Conservation (phyloP, 495 filamentous ascomycete species). For the Penicillium odoratum region DNA sequence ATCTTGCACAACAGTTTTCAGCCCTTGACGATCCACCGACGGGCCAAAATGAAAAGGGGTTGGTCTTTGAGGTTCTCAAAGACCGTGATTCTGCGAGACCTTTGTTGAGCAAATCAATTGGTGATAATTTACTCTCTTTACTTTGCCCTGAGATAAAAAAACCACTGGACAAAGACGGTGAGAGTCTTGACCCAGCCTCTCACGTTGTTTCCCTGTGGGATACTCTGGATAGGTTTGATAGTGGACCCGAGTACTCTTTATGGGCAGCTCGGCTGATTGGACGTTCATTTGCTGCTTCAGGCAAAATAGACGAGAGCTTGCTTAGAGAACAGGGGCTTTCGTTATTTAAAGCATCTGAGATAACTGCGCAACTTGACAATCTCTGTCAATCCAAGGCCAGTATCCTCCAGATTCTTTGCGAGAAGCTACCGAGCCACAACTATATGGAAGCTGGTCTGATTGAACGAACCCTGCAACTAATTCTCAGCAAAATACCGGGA, state of each 20-base stretch:
- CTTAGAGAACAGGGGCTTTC: constrained; percentile 41
- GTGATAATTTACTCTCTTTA: constrained; percentile 69
- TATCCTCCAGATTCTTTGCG: constrained; percentile 65
- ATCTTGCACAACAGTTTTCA: constrained; percentile 59
- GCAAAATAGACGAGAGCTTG: constrained; percentile 51
- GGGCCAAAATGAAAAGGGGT: constrained; percentile 65
- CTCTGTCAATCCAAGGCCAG: constrained; percentile 44
- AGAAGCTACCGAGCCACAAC: constrained; percentile 64
- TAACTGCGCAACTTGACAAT: constrained; percentile 11
- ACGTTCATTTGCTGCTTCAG: constrained; percentile 76
- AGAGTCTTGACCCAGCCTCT: constrained; percentile 53
- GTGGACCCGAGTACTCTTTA: constrained; percentile 67
- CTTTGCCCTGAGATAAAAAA: constrained; percentile 70
- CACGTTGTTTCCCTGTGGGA: constrained; percentile 70
- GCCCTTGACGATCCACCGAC: constrained; percentile 58
- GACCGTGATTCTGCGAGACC: constrained; percentile 62
- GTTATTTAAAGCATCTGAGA: constrained; percentile 20
- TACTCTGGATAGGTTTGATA: constrained; percentile 60
- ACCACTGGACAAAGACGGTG: constrained; percentile 53
- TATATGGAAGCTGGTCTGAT: constrained; percentile 67
- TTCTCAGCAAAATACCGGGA: constrained; percentile 58
- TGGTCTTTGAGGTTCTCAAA: constrained; percentile 72
- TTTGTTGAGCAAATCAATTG: constrained; percentile 66
- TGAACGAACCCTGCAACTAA: constrained; percentile 72
- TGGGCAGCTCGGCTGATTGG: constrained; percentile 88